These are phyloP conservation scores for Tephrocybe sp. DNA, from an alignment of 768 basidiomycete species.

Conservation along the genomic window DNA sequence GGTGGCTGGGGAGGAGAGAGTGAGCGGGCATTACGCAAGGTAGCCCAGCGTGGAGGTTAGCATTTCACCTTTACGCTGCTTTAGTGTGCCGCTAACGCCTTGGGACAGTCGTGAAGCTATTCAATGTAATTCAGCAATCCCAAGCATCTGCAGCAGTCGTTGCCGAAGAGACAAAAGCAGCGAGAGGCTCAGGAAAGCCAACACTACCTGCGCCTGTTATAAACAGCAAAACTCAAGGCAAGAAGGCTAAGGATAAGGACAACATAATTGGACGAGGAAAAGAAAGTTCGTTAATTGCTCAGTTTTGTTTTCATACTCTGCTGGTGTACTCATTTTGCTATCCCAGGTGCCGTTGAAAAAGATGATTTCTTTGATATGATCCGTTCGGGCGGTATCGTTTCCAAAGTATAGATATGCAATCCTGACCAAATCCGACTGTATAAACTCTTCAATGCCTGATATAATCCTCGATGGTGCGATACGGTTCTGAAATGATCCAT, in stretches of 20 bases:
- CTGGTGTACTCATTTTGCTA: neutral
- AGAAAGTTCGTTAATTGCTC: conserved; percentile 46
- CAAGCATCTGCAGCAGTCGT: conserved; percentile 56
- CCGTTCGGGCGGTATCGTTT: conserved; percentile 76
- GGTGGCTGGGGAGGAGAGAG: conserved; percentile 89
- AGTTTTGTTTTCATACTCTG: conserved; percentile 4
- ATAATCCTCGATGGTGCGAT: conserved; percentile 7
- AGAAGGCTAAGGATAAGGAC: conserved; percentile 55
- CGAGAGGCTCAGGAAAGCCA: conserved; percentile 73
- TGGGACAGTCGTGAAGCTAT: conserved; percentile 72
- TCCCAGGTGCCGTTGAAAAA: conserved; percentile 58
- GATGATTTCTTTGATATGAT: conserved; percentile 85
- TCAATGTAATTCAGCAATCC: conserved; percentile 84
- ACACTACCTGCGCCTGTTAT: conserved; percentile 66
- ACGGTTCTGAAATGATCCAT: neutral
- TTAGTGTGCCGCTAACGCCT: neutral
- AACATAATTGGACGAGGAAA: conserved; percentile 54
- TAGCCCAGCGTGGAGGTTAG: conserved; percentile 82
- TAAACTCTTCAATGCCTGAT: too few species aligned
- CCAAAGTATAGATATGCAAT: conserved; percentile 52
- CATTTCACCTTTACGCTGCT: neutral
- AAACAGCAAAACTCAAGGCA: conserved; percentile 39
- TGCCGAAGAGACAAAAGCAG: conserved; percentile 57
- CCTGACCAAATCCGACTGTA: neutral
- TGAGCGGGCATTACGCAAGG: conserved; percentile 77